phyloP scores from a whole-genome alignment of 495 filamentous ascomycete genomes.

The Neurospora discreta region DNA sequence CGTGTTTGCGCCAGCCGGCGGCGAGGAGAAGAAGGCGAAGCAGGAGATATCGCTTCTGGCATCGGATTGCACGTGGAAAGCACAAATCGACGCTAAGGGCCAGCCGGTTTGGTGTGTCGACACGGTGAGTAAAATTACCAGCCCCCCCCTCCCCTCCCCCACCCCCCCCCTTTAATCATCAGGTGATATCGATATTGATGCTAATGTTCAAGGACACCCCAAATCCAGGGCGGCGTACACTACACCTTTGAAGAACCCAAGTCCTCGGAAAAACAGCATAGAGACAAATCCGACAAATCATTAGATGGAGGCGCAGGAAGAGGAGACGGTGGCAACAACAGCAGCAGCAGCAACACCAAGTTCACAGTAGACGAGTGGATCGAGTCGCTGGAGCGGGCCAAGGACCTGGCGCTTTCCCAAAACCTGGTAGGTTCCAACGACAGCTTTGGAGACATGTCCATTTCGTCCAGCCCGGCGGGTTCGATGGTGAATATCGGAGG shows the following conservation, averaged over 20 bases:
- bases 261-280: slow-evolving; percentile 1
- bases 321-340: slow-evolving; percentile 2
- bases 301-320: not conserved
- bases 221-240: slow-evolving; percentile 66
- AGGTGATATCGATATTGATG: slow-evolving; percentile 6
- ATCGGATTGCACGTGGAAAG: slow-evolving; percentile 64
- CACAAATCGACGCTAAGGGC: slow-evolving; percentile 70
- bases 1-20: slow-evolving; percentile 81
- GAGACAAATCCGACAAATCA: not conserved
- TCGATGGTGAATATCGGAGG: slow-evolving; percentile 40
- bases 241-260: slow-evolving; percentile 73
- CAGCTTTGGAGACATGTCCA: slow-evolving; percentile 61
- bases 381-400: slow-evolving; percentile 68
- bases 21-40: slow-evolving; percentile 93
- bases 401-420: slow-evolving; percentile 67
- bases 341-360: slow-evolving; percentile 28
- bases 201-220: not conserved
- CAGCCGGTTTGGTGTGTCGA: slow-evolving; percentile 84
- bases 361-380: slow-evolving; percentile 74
- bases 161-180: not conserved
- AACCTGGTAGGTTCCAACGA: slow-evolving; percentile 53
- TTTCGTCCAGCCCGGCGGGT: slow-evolving; percentile 62
- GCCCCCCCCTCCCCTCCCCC: not conserved
- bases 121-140: slow-evolving; percentile 53
- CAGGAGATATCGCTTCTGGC: slow-evolving; percentile 71